Conservation (phyloP, 768 basidiomycete species). For the Hericium coralloides region DNA sequence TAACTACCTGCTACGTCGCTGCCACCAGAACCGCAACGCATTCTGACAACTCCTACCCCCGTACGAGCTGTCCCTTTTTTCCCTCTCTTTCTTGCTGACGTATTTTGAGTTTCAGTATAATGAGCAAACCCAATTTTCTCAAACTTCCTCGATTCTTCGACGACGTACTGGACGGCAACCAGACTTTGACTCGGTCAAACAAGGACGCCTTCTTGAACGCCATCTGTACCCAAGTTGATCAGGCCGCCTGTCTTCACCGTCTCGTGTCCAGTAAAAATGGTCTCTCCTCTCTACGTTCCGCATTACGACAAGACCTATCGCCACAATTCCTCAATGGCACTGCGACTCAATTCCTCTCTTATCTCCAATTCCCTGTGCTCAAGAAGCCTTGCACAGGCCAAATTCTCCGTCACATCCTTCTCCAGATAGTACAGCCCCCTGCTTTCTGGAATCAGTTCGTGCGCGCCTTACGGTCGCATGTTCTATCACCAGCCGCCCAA, state of each 20-base stretch:
- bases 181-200: too few relatives aligned
- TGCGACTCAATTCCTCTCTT: neutral
- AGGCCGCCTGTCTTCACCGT: neutral
- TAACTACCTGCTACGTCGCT: too few relatives aligned
- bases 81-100: too few relatives aligned
- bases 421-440: neutral
- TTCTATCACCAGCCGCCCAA: neutral
- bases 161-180: too few relatives aligned
- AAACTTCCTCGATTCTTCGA: too few relatives aligned
- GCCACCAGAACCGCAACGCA: too few relatives aligned
- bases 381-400: neutral
- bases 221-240: neutral
- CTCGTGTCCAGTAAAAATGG: neutral
- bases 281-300: neutral
- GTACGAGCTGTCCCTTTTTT: too few relatives aligned
- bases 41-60: too few relatives aligned
- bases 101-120: too few relatives aligned
- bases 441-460: neutral
- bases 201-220: neutral
- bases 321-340: neutral
- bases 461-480: neutral
- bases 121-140: too few relatives aligned
- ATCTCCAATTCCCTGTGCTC: neutral
- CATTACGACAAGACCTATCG: neutral
- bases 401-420: neutral